Conservation (phyloP, 2,329 filamentous ascomycete species). For the Aureobasidium uvarum region DNA sequence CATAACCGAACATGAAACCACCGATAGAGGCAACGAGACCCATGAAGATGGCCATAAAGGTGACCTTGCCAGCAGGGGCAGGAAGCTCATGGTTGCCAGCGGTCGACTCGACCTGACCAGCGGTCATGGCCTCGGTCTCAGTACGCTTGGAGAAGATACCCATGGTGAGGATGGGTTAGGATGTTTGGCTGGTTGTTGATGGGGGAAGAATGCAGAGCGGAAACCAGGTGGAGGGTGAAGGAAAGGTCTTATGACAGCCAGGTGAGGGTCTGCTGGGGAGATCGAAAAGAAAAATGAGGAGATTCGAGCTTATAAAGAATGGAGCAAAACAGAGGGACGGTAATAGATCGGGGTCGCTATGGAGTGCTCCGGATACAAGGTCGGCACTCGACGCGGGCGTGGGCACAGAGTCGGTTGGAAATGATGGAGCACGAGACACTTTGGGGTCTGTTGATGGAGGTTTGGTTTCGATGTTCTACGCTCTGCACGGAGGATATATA, state of each 20-base stretch:
- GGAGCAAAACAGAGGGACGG: slow-evolving; percentile 9
- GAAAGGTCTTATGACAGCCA: slow-evolving; percentile 22
- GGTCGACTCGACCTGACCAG: slow-evolving; percentile 37
- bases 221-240: slow-evolving; percentile 9
- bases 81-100: slow-evolving; percentile 28
- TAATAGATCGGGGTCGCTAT: slow-evolving; percentile 27
- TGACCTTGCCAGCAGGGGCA: slow-evolving; percentile 33
- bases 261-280: slow-evolving; percentile 23
- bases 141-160: slow-evolving; percentile 37
- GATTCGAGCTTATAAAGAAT: slow-evolving; percentile 17
- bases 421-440: slow-evolving; percentile 27
- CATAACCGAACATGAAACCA: slow-evolving; percentile 63
- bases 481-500: slow-evolving; percentile 25
- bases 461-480: slow-evolving; percentile 25
- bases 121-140: slow-evolving; percentile 36
- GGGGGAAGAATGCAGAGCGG: slow-evolving; percentile 6
- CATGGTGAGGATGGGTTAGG: slow-evolving; percentile 31
- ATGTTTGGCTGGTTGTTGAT: background rate
- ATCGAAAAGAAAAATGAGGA: slow-evolving; percentile 17
- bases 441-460: slow-evolving; percentile 23
- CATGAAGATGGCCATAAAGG: slow-evolving; percentile 51
- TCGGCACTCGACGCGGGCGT: slow-evolving; percentile 25
- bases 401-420: slow-evolving; percentile 17
- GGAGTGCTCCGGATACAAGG: slow-evolving; percentile 25
- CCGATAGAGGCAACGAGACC: slow-evolving; percentile 57